Conservation (phyloP, 164 flowering plant species). For the Annona squamosa region DNA sequence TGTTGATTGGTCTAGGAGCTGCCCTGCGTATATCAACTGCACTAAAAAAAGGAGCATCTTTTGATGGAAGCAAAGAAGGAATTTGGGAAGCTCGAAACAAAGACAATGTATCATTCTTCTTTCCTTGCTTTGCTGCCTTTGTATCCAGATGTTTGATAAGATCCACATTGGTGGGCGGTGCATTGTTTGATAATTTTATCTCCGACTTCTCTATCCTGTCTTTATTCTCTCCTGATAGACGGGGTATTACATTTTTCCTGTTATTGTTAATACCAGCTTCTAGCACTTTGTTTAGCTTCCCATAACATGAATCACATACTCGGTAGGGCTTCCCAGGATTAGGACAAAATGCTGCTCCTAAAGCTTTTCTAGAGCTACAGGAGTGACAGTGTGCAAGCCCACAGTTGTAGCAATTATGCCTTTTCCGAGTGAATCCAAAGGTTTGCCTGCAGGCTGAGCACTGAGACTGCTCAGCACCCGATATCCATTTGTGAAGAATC, state of each 20-base stretch:
- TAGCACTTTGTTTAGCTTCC: constrained; percentile 46
- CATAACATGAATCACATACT: constrained; percentile 69
- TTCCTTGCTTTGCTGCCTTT: constrained; percentile 85
- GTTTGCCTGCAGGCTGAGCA: constrained; percentile 77
- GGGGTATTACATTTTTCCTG: constrained; percentile 55
- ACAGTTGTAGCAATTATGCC: constrained; percentile 80
- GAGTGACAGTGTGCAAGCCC: constrained; percentile 84
- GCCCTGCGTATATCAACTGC: constrained; percentile 43
- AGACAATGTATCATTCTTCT: constrained; percentile 65
- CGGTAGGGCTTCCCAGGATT: constrained; percentile 69
- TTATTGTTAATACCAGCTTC: constrained; percentile 36
- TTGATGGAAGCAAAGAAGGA: constrained; percentile 54
- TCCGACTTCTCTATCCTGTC: constrained; percentile 85
- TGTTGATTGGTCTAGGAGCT: constrained; percentile 53
- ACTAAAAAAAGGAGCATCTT: constrained; percentile 53
- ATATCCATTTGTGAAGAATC: constrained; percentile 79
- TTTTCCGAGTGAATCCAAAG: constrained; percentile 75
- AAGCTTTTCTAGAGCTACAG: constrained; percentile 75
- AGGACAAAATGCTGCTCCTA: constrained; percentile 68
- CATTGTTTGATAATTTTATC: constrained; percentile 46
- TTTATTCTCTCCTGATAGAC: constrained; percentile 87
- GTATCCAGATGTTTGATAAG: constrained; percentile 78
- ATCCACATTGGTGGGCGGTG: constrained; percentile 66
- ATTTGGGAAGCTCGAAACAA: constrained; percentile 57
- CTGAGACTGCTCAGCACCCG: constrained; percentile 71